Percentiles rank a stretch among this genome's conserved stretches.
Conservation (phyloP, 129 eudicot genomes). For the Helichrysum umbraculigerum region DNA sequence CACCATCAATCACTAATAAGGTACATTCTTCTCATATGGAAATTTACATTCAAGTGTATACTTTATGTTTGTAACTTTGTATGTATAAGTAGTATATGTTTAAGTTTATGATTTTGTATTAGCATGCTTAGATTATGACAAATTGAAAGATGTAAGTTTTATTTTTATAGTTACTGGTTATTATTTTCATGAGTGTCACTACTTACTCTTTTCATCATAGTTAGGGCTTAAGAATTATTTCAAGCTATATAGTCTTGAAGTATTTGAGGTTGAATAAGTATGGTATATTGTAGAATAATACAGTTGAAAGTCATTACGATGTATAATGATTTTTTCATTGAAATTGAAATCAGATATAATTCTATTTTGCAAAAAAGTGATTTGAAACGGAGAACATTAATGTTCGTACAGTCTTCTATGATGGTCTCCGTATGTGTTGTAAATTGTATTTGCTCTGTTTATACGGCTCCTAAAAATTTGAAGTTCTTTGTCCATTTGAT, state of each 20-base stretch:
- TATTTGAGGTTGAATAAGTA: constrained; percentile 12
- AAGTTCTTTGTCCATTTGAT: background rate
- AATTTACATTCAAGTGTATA: background rate
- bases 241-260: constrained; percentile 9
- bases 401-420: background rate
- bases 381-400: background rate
- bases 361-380: background rate
- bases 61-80: background rate
- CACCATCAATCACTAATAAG: constrained; percentile 79
- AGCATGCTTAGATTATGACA: constrained; percentile 2
- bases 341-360: background rate
- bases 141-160: background rate
- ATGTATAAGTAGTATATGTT: background rate
- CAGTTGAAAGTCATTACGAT: background rate
- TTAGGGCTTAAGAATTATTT: background rate
- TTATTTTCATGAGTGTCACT: background rate
- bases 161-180: background rate
- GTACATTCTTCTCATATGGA: constrained; percentile 37
- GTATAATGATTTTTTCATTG: background rate
- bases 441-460: background rate
- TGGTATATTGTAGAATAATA: background rate
- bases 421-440: background rate
- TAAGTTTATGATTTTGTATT: constrained; percentile 12
- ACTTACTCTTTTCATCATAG: background rate
- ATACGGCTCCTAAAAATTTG: background rate